A percentile compares a stretch with the other conserved stretches of the same genome.
Evolutionary conservation across 768 basidiomycete genomes (phyloP).

Genomic region (Hygrocybe punicea): DNA sequence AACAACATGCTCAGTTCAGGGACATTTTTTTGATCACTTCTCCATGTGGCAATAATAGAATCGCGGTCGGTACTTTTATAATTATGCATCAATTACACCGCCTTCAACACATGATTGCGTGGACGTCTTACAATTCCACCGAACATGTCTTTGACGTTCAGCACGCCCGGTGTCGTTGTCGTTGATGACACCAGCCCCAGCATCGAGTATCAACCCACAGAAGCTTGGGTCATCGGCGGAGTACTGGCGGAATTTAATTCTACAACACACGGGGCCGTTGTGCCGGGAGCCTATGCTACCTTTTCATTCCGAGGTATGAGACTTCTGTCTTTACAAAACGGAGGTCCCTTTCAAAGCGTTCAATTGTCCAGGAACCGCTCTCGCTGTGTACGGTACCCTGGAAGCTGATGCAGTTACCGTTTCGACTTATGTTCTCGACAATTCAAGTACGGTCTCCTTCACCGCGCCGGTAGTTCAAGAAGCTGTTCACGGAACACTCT

Average conservation of each 20-base stretch:
- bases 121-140: too few species aligned
- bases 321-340: conserved; percentile 12
- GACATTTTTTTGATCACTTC: too few species aligned
- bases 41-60: too few species aligned
- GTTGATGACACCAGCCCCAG: conserved; percentile 16
- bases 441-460: conserved; percentile 2
- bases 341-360: too few species aligned
- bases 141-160: not conserved
- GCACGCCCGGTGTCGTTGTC: not conserved
- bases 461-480: not conserved
- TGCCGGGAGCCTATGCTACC: conserved; percentile 9
- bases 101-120: too few species aligned
- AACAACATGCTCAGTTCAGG: too few species aligned
- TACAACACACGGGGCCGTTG: conserved; percentile 12
- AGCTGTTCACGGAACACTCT: conserved; percentile 6
- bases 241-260: conserved; percentile 6
- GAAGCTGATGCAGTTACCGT: not conserved
- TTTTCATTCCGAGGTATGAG: too few species aligned
- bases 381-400: conserved; percentile 17
- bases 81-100: too few species aligned
- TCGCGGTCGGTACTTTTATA: too few species aligned
- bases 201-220: conserved; percentile 5
- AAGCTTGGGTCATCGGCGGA: conserved; percentile 11
- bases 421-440: conserved; percentile 18
- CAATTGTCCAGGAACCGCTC: conserved; percentile 11